Evolutionary conservation across 2,329 filamentous ascomycete species (phyloP), one percentile per base, ranked within the genome.

Genomic region (Metarhizium album): DNA sequence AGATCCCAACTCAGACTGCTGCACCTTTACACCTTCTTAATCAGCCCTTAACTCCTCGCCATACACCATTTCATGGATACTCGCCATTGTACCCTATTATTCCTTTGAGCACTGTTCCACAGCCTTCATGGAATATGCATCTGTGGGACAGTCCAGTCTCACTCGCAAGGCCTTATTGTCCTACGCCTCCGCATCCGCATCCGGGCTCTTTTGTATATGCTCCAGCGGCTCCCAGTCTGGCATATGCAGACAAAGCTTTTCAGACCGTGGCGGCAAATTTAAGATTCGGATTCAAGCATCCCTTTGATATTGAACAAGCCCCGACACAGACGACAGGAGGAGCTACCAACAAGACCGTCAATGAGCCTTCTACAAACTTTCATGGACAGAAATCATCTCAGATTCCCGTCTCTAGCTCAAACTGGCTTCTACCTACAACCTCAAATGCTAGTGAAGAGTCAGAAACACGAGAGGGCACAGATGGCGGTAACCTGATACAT

Each of bases 131-230:
- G 49, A 45, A 42, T 37, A 31, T 48, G 42, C 49, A 42, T 43
- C 42, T 42, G 42, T 47, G 46, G 49, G 49, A 49, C 47, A 53
- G 49, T 47, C 42, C 37, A 14, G 46, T 43, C 35, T 22, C 24
- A 29, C 42, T 53, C 29, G 22, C 49, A 52, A 49, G 22, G 33
- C 27, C 8, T 49, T 46, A 37, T 38, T 53, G 31, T 52, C 46
- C 42, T 47, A 53, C 52, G 31, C 29, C 38, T 46, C 31, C 31
- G 6, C 46, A 53, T 22, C 27, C 47, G 33, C 46, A 42, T 47
- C 38, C 20, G 40, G 31, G 16, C 3, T 23, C 37, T 38, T 31
- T 22, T 20, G 22, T 45, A 35, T 45, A 31, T 33, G 37, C 24
- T 27, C 29, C 49, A 22, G 43, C 49, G 20, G 29, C 7, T 46